Conservation (phyloP, 768 basidiomycete genomes). For the Boletus subparvulus region DNA sequence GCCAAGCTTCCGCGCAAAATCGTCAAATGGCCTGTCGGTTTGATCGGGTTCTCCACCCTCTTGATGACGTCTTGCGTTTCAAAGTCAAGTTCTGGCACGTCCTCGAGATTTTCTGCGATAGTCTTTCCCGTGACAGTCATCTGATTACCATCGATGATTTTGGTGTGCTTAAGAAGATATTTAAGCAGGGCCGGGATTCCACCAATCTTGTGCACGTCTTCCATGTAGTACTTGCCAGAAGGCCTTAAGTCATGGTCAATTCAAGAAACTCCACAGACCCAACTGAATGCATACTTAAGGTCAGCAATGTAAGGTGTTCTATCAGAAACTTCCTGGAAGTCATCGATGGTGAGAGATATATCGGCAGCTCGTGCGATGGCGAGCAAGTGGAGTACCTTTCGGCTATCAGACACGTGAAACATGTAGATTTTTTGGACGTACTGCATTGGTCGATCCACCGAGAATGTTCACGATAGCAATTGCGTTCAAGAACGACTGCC, state of each 20-base stretch:
- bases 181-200: slow-evolving; percentile 84
- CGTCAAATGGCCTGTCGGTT: slow-evolving; percentile 80
- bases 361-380: slow-evolving; percentile 86
- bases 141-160: slow-evolving; percentile 77
- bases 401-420: slow-evolving; percentile 4
- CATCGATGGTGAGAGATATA: slow-evolving; percentile 72
- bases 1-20: slow-evolving; percentile 89
- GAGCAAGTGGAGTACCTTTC: slow-evolving; percentile 75
- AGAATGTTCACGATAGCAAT: slow-evolving; percentile 76
- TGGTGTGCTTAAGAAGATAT: slow-evolving; percentile 74
- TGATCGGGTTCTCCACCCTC: slow-evolving; percentile 75
- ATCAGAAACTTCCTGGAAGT: slow-evolving; percentile 80
- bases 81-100: slow-evolving; percentile 71
- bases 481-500: slow-evolving; percentile 77
- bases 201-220: slow-evolving; percentile 83
- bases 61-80: slow-evolving; percentile 75
- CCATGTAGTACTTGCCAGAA: slow-evolving; percentile 87
- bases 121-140: slow-evolving; percentile 92
- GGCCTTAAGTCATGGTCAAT: slow-evolving; percentile 45
- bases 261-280: background rate
- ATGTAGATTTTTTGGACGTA: slow-evolving; percentile 32
- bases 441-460: slow-evolving; percentile 88
- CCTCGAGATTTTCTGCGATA: slow-evolving; percentile 80
- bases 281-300: slow-evolving; percentile 52
- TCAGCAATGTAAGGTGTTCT: slow-evolving; percentile 85